A percentile compares a stretch with the other conserved stretches of the same genome.
Evolutionary conservation across 2,329 filamentous ascomycete genomes (phyloP).

Genomic region (Daldinia sp.): DNA sequence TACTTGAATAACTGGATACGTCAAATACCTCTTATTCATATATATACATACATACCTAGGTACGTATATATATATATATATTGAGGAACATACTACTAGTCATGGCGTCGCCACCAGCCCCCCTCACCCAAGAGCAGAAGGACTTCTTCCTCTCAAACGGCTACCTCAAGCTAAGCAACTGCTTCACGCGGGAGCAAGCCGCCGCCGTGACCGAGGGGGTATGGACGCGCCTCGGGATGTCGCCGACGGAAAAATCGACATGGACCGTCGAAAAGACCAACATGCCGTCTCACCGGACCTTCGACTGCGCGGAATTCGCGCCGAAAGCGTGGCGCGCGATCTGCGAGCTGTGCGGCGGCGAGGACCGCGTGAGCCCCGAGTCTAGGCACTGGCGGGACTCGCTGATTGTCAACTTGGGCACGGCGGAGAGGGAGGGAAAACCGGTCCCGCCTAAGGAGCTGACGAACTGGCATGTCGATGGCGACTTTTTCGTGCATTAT

Average conservation of each 20-base stretch:
- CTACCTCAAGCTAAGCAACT: conserved; percentile 65
- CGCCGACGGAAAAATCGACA: conserved; percentile 71
- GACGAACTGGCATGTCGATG: conserved; percentile 75
- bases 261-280: conserved; percentile 73
- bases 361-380: conserved; percentile 62
- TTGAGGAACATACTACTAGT: background rate
- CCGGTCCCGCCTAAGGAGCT: conserved; percentile 65
- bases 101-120: conserved; percentile 48
- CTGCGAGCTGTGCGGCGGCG: conserved; percentile 73
- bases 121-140: conserved; percentile 50
- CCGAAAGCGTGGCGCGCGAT: conserved; percentile 76
- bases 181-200: conserved; percentile 55
- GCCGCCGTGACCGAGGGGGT: conserved; percentile 57
- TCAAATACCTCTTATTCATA: background rate
- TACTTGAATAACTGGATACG: background rate
- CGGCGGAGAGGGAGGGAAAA: conserved; percentile 62
- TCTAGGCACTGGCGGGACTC: conserved; percentile 73
- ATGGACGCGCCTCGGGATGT: conserved; percentile 75
- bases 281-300: conserved; percentile 71
- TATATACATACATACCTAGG: too few relatives aligned
- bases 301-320: conserved; percentile 67
- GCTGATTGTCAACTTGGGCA: conserved; percentile 78
- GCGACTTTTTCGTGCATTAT: conserved; percentile 79
- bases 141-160: conserved; percentile 67
- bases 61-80: background rate